Evolutionary conservation across 805 yeast species (phyloP), one percentile per base, ranked within the genome.

Genomic region (Ogataea populi-albae): DNA sequence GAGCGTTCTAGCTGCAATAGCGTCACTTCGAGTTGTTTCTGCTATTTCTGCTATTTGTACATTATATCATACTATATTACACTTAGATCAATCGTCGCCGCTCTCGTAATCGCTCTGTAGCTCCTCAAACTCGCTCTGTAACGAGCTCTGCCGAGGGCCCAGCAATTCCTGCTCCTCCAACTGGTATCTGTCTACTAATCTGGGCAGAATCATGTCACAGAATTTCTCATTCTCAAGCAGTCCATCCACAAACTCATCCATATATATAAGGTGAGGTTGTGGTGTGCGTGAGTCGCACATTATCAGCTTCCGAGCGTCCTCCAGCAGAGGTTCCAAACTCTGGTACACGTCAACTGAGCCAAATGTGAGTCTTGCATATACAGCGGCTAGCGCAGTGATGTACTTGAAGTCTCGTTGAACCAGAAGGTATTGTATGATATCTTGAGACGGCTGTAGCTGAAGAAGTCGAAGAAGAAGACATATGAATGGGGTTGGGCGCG

Each of bases 181-280:
- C 3, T 47, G 54, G 14, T 50, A 50, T 26, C 81, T 52, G 3
- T 58, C 59, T 4, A 57, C 57, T 54, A 87, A 43, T 46, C 86
- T 44, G 0, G 96, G 95, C 31, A 91, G 54, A 2, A 85, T 76
- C 34, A 88, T 62, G 31, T 86, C 96, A 47, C 84, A 73, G 15
- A 83, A 81, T 40, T 86, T 69, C 24, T 73, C 75, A 23, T 71
- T 65, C 1, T 53, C 64, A 17, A 82, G 56, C 30, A 91, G 54
- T 26, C 62, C 61, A 49, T 91, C 96, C 0, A 78, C 72, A 52
- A 81, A 73, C 52, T 81, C 91, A 57, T 91, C 98, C 62, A 91
- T 68, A 50, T 77, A 71, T 4, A 65, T 61, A 35, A 77, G 57
- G 22, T 54, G 62, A 47, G 68, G 61, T 45, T 61, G 55, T 7